Base-by-base conservation (phyloP, 768 basidiomycete genomes). In the Hypholoma sublateritium region DNA sequence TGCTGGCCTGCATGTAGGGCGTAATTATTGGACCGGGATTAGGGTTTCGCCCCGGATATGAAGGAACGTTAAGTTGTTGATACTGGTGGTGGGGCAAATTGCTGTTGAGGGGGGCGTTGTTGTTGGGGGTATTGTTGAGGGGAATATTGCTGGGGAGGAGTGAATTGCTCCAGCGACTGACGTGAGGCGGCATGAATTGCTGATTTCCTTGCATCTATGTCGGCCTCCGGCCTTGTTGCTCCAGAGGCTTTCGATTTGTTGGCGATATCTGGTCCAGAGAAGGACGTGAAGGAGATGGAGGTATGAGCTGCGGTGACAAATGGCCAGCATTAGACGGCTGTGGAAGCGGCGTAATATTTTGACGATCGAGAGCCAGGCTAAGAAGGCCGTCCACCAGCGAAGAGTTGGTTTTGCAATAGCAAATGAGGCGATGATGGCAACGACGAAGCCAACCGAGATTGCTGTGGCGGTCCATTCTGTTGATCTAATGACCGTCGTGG, bases 1-100 rank as follows among this genome's bases (percentile, higher is more conserved):
- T 66, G 24, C 63, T 51, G 37, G 75, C 72, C 46, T 77, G 63
- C 74, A 77, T 74, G 65, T 77, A 71, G 24, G 77, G 67, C 24
- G 75, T 70, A 46, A 76, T 66, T 42, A 78, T 78, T n/a, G 77
- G 77, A 32, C 65, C 58, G 16, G 57, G 35, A 21, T 57, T 60
- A 34, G 67, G 47, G 62, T 64, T 57, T 19, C 61, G 59, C 49
- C 60, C 64, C 8, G 56, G 46, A 65, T 69, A 51, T 53, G 47
- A 59, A 28, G 65, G 68, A 2, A 63, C 50, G 48, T 60, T 56
- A 34, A 67, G 59, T 49, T 67, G 63, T 41, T 65, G 68, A 35
- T 35, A 45, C 12, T 44, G 53, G 16, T 44, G 53, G 16, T 43
- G 45, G 35, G 41, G 36, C 50, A 35, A 39, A 35, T 5, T 50